Conservation (phyloP, 2,329 filamentous ascomycete species). For the Diaporthe ampelina region DNA sequence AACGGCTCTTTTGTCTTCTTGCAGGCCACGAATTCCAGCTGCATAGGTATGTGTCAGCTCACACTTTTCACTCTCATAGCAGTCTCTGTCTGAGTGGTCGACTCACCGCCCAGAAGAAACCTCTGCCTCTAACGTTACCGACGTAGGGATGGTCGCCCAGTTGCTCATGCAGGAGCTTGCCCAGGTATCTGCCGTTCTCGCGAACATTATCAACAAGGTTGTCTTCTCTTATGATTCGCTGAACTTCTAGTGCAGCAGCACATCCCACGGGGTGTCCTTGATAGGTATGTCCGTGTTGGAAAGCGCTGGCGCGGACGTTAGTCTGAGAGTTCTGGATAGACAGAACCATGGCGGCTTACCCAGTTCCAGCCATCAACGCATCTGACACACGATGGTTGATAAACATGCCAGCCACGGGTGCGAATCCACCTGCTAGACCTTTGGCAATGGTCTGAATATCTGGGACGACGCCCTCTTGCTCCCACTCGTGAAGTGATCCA, state of each 20-base stretch:
- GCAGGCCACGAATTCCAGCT: too few species aligned
- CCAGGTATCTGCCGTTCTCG: not conserved
- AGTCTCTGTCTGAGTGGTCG: too few species aligned
- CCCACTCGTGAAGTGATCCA: not conserved
- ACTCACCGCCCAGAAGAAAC: not conserved
- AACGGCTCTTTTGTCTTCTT: not conserved
- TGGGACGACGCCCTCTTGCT: not conserved
- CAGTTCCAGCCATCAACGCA: too few species aligned
- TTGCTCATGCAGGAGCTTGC: not conserved
- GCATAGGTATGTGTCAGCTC: too few species aligned
- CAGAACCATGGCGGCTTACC: too few species aligned
- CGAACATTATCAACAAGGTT: not conserved
- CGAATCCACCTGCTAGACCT: not conserved
- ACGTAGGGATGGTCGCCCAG: not conserved
- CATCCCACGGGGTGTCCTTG: too few species aligned
- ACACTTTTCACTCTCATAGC: too few species aligned
- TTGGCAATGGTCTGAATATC: not conserved
- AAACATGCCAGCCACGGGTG: not conserved
- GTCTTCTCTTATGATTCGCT: not conserved
- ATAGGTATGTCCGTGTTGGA: too few species aligned
- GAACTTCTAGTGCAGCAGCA: not conserved
- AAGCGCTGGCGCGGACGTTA: too few species aligned
- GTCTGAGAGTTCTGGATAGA: too few species aligned
- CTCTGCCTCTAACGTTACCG: not conserved
- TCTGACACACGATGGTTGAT: not conserved